Evolutionary conservation across 2,329 filamentous ascomycete species (phyloP).

Genomic region (Exutisphaerella laricina): DNA sequence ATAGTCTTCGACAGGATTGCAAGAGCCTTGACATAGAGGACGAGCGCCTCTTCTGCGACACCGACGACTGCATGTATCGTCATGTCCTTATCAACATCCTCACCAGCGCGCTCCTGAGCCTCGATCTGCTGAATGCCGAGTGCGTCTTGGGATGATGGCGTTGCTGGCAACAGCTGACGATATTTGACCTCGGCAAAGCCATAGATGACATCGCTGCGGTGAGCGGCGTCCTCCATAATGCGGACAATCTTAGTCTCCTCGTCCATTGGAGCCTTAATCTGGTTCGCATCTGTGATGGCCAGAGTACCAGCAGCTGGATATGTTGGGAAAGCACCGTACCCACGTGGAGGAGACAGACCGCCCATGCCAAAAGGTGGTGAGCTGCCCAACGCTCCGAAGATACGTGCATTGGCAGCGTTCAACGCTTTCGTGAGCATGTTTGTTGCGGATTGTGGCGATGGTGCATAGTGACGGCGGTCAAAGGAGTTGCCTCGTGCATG

Average conservation of each 20-base stretch:
- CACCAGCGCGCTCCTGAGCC: slow-evolving; percentile 49
- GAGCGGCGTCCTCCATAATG: slow-evolving; percentile 84
- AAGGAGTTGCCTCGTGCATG: slow-evolving; percentile 76
- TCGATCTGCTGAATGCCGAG: slow-evolving; percentile 55
- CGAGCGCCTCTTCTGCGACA: slow-evolving; percentile 87
- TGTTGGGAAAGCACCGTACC: slow-evolving; percentile 75
- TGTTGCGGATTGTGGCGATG: slow-evolving; percentile 68
- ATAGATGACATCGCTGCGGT: slow-evolving; percentile 90
- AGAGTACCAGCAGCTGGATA: slow-evolving; percentile 69
- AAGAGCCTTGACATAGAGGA: slow-evolving; percentile 92
- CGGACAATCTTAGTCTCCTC: slow-evolving; percentile 76
- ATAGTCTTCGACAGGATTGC: slow-evolving; percentile 87
- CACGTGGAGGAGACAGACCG: slow-evolving; percentile 65
- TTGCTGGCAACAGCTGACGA: slow-evolving; percentile 86
- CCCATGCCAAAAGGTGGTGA: slow-evolving; percentile 52
- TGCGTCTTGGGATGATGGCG: slow-evolving; percentile 66
- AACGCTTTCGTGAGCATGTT: slow-evolving; percentile 93
- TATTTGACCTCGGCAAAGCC: slow-evolving; percentile 98
- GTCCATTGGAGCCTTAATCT: slow-evolving; percentile 57
- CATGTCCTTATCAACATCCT: slow-evolving; percentile 64
- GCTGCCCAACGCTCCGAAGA: slow-evolving; percentile 63
- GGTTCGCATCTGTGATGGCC: slow-evolving; percentile 54
- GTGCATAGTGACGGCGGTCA: slow-evolving; percentile 65
- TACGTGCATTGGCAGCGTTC: slow-evolving; percentile 77
- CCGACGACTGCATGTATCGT: slow-evolving; percentile 80